Base-by-base conservation (phyloP, 768 basidiomycete genomes). In the Podaxis sp. region DNA sequence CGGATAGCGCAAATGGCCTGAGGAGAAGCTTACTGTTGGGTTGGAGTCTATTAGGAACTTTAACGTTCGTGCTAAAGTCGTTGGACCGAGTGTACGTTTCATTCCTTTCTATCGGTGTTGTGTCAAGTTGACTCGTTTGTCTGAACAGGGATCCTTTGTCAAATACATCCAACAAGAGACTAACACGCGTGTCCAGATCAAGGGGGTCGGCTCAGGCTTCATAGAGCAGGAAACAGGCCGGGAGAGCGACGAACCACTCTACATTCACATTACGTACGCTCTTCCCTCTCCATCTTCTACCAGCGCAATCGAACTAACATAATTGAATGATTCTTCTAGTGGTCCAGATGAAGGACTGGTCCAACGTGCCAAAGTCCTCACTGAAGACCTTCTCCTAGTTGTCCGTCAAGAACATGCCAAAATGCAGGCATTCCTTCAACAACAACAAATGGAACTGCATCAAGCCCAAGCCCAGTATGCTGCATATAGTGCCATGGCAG, bases 91-190 rank as follows among this genome's bases (percentile, higher is more conserved):
- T 66, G 93, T 93, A 74, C 61, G 83, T 38, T 25, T 9, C 19
- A 11, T 25, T 27, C 9, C 13, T 17, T 37, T 38, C 29, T 37
- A 22, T 19, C 41, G 13, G 43, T n/a, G 13, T 36, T 55, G 41
- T 8, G n/a, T 17, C 52, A 17, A 17, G 12, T 24, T 37, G n/a
- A 47, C 37, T 33, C 41, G 19, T 9, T 9, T 27, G 11, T 15
- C 33, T 15, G 53, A 11, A n/a, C 72, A 91, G 90, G 93, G 93
- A 65, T 85, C 91, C 69, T 96, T 96, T 68, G 94, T 96, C 69
- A 96, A 96, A 75, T 93, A 93, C 72, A 96, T 62, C 38, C 94
- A 96, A 75, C 85, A 89, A 71, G 94, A 96, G 75, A 96, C 94
- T 0, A 86, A 88, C 22, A 94, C 93, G 3, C 84, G 95, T 62